Evolutionary conservation across 2,329 filamentous ascomycete genomes (phyloP).

Genomic region (Clonostachys rosea): DNA sequence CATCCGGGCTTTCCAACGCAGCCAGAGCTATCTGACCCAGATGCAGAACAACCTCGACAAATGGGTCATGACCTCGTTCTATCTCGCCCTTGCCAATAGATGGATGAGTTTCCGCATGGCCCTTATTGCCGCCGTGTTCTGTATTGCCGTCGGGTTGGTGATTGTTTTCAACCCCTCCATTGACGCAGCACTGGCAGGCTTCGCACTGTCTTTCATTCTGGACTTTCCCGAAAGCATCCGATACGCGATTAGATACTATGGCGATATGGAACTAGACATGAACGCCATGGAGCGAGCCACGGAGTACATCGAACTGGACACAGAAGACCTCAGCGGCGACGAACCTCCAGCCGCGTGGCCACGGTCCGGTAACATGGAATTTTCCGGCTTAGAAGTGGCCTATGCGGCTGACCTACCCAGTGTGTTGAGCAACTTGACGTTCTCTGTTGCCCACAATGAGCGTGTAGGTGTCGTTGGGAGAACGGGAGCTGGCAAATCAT

Average conservation of each 20-base stretch:
- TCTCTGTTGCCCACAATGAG: conserved; percentile 83
- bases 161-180: conserved; percentile 58
- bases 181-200: conserved; percentile 68
- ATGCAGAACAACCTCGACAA: conserved; percentile 69
- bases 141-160: conserved; percentile 57
- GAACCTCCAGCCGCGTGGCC: conserved; percentile 71
- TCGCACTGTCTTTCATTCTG: conserved; percentile 69
- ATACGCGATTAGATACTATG: conserved; percentile 63
- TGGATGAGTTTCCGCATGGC: conserved; percentile 75
- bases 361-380: conserved; percentile 65
- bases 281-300: conserved; percentile 72
- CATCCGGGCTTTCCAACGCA: conserved; percentile 71
- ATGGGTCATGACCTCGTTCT: conserved; percentile 60
- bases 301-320: conserved; percentile 67
- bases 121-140: conserved; percentile 64
- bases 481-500: conserved; percentile 84
- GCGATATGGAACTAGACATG: conserved; percentile 72
- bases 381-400: conserved; percentile 67
- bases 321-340: conserved; percentile 58
- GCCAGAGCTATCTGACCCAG: conserved; percentile 58
- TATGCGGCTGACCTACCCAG: conserved; percentile 70
- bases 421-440: conserved; percentile 65
- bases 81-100: conserved; percentile 68
- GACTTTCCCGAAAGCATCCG: conserved; percentile 62
- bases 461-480: conserved; percentile 94